Percentiles rank a stretch among this genome's conserved stretches.
These are phyloP conservation scores for Pulveroboletus frians DNA, from an alignment of 768 basidiomycete genomes.

Conservation along the genomic window DNA sequence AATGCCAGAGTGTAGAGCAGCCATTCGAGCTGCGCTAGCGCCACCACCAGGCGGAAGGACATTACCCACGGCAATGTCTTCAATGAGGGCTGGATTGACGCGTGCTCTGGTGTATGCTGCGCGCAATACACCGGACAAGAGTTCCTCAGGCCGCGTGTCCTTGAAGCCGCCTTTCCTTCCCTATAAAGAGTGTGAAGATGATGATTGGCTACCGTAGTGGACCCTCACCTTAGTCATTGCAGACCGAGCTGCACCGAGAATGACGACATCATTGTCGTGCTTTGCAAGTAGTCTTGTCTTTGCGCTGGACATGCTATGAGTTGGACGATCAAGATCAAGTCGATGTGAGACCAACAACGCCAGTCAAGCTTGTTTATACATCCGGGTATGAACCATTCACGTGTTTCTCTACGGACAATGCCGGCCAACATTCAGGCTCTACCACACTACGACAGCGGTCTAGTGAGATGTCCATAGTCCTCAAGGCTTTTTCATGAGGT, in stretches of 20 bases:
- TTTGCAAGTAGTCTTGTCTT: conserved; percentile 64
- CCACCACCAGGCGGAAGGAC: conserved; percentile 86
- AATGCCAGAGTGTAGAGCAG: conserved; percentile 80
- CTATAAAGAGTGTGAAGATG: conserved; percentile 33
- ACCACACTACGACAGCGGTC: too few relatives aligned
- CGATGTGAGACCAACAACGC: not conserved
- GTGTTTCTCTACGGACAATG: conserved; percentile 16
- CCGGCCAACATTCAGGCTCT: not conserved
- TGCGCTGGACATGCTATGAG: conserved; percentile 27
- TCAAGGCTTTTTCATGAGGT: too few relatives aligned
- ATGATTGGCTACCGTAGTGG: not conserved
- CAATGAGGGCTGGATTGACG: conserved; percentile 77
- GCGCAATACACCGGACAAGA: conserved; percentile 70
- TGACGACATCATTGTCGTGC: conserved; percentile 83
- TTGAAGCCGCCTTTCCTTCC: conserved; percentile 87
- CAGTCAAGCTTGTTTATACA: conserved; percentile 12
- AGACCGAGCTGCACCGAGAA: conserved; percentile 83
- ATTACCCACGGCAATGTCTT: conserved; percentile 82
- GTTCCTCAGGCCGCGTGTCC: conserved; percentile 79
- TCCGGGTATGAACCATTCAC: conserved; percentile 14
- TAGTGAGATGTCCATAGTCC: too few relatives aligned
- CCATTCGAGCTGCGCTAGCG: conserved; percentile 78
- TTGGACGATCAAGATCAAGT: not conserved
- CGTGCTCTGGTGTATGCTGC: conserved; percentile 63
- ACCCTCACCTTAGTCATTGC: conserved; percentile 78